These are phyloP conservation scores for Fusarium kyushuense DNA, from an alignment of 2,329 filamentous ascomycete species.

Conservation along the genomic window DNA sequence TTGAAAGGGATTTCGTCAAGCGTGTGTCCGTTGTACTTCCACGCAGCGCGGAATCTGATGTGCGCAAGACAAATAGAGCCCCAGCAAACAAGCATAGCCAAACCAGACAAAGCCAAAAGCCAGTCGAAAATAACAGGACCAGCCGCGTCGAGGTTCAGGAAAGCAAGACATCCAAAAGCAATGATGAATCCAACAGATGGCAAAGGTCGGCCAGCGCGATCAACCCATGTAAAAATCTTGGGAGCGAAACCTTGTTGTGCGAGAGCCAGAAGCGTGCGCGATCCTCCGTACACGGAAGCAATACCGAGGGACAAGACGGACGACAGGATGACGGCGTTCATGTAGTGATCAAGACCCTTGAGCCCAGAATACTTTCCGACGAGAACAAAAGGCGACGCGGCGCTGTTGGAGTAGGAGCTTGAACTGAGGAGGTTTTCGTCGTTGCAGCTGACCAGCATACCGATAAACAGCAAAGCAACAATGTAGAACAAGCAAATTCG, in stretches of 20 bases:
- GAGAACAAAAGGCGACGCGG: constrained; percentile 63
- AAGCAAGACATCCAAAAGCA: constrained; percentile 61
- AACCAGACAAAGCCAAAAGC: constrained; percentile 72
- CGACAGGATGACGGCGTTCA: constrained; percentile 67
- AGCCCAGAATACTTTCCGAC: constrained; percentile 63
- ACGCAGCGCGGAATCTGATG: constrained; percentile 73
- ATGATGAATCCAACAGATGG: constrained; percentile 59
- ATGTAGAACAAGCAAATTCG: constrained; percentile 64
- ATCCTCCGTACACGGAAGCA: constrained; percentile 66
- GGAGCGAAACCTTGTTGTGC: constrained; percentile 68
- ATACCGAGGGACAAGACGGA: constrained; percentile 67
- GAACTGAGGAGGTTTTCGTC: constrained; percentile 57
- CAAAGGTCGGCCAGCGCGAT: constrained; percentile 65
- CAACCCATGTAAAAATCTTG: constrained; percentile 65
- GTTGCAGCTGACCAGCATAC: constrained; percentile 58
- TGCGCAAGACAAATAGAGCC: constrained; percentile 71
- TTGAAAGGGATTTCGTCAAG: constrained; percentile 74
- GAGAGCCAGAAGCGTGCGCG: constrained; percentile 66
- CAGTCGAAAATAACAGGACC: constrained; percentile 70
- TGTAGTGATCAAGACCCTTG: constrained; percentile 61
- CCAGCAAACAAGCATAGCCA: constrained; percentile 74
- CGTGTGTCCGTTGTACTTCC: constrained; percentile 68
- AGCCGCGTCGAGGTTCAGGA: constrained; percentile 58
- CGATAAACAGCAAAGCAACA: constrained; percentile 62
- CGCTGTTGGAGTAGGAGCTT: constrained; percentile 36